phyloP scores from a whole-genome alignment of 768 basidiomycete species.

The Cystobasidium ongulense region DNA sequence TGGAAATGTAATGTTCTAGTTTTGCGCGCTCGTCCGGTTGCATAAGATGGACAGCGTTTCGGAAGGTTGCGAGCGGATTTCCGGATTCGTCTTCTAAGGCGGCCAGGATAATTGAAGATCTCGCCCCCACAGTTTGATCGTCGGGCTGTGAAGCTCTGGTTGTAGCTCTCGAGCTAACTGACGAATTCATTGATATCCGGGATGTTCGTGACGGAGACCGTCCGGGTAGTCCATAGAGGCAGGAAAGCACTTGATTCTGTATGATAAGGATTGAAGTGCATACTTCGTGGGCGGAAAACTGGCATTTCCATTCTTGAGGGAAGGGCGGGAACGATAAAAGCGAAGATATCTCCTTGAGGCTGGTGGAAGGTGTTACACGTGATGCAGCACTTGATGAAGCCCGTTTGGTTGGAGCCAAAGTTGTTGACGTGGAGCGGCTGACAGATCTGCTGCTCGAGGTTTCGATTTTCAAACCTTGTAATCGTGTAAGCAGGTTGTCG shows the following conservation, averaged over 20 bases:
- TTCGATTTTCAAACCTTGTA: not conserved
- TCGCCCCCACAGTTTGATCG: not conserved
- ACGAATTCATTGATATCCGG: not conserved
- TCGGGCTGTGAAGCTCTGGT: not conserved
- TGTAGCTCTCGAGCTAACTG: not conserved
- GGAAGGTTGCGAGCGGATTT: not conserved
- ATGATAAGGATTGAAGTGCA: not conserved
- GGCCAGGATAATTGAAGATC: not conserved
- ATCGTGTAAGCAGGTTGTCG: not conserved
- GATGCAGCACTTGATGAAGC: not conserved
- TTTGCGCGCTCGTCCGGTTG: not conserved
- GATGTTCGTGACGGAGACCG: not conserved
- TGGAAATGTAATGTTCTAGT: not conserved
- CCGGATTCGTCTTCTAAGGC: not conserved
- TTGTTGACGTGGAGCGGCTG: not conserved
- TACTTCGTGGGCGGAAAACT: not conserved
- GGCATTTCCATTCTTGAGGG: not conserved
- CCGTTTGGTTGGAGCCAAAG: not conserved
- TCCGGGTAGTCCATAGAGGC: not conserved
- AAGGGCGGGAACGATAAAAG: not conserved
- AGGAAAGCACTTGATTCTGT: not conserved
- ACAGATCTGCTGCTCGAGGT: not conserved
- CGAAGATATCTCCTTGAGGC: not conserved
- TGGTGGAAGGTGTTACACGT: not conserved
- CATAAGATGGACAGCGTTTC: not conserved